Evolutionary conservation across 2,329 filamentous ascomycete genomes (phyloP).

Genomic region (Amesomyces nigricolor): DNA sequence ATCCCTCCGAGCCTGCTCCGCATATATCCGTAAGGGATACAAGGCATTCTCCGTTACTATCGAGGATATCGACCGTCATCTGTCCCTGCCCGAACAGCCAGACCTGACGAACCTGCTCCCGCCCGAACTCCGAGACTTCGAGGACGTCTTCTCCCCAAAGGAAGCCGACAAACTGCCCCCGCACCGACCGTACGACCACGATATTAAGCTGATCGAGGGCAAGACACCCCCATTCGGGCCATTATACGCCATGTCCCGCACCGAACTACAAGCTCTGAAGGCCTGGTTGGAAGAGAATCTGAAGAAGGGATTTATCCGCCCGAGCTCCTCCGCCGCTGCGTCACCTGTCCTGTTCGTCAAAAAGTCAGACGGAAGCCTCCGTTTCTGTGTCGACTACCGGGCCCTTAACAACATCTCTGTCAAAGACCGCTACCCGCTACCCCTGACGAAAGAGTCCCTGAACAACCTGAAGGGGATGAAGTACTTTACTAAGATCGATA

Average conservation of each 20-base stretch:
- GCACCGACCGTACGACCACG: neutral
- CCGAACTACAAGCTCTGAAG: neutral
- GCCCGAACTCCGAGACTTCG: too few species aligned
- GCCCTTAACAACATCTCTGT: neutral
- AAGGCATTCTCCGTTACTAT: too few species aligned
- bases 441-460: neutral
- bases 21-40: too few species aligned
- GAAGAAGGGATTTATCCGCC: too few species aligned
- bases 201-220: neutral
- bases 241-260: neutral
- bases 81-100: too few species aligned
- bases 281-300: neutral
- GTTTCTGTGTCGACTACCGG: slow-evolving; percentile 1
- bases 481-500: slow-evolving; percentile 1
- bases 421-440: neutral
- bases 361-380: neutral
- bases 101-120: too few species aligned
- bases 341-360: neutral
- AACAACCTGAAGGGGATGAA: neutral
- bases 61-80: too few species aligned
- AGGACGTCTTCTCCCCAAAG: neutral
- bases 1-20: too few species aligned
- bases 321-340: too few species aligned
- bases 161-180: neutral
- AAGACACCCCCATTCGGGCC: neutral